Percentiles rank a stretch among this genome's conserved stretches.
Conservation (phyloP, 345 rosid genomes). For the Euphorbia pulcherrima region DNA sequence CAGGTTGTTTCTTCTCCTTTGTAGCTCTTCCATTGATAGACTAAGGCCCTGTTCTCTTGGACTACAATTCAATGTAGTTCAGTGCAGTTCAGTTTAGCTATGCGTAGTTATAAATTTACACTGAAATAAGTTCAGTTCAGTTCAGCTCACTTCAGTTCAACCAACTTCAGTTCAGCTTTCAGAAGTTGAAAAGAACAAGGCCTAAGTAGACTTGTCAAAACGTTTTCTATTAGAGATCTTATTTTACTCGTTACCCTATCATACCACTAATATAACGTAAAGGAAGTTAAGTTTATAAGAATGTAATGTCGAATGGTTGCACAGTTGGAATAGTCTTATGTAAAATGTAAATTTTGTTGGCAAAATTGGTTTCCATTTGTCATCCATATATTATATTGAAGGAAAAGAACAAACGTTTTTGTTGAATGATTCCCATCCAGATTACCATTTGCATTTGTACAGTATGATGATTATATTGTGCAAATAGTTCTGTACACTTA, state of each 20-base stretch:
- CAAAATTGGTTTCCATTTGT: background rate
- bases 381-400: background rate
- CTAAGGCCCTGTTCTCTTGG: no score
- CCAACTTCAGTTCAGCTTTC: no score
- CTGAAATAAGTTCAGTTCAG: no score
- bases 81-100: no score
- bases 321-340: background rate
- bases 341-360: background rate
- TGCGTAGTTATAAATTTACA: no score
- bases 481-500: background rate
- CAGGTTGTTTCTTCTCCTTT: background rate
- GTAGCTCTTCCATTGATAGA: background rate
- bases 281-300: background rate
- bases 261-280: no score
- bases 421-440: background rate
- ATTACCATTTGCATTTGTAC: background rate
- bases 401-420: background rate
- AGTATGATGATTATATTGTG: background rate
- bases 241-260: background rate
- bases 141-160: no score
- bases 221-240: background rate
- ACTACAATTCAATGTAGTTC: no score
- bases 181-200: no score
- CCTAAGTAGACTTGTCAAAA: background rate
- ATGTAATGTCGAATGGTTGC: background rate